Conservation (phyloP, 768 basidiomycete species). For the Lactarius indigo region DNA sequence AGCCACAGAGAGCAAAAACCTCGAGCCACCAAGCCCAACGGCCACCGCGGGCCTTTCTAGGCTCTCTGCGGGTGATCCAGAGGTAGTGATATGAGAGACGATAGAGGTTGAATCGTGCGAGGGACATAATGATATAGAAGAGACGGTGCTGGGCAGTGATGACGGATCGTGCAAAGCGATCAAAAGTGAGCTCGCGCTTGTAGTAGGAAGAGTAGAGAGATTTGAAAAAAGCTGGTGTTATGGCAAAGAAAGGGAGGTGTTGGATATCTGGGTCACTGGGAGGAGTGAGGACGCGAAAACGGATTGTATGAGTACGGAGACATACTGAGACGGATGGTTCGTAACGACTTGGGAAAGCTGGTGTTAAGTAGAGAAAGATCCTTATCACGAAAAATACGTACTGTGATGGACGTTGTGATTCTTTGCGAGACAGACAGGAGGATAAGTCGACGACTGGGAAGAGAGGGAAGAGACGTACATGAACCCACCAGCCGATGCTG, state of each 20-base stretch:
- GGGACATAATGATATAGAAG: slow-evolving; percentile 86
- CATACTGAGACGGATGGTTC: slow-evolving; percentile 95
- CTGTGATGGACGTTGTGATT: slow-evolving; percentile 96
- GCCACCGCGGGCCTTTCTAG: slow-evolving; percentile 60
- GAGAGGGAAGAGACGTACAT: slow-evolving; percentile 57
- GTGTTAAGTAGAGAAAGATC: slow-evolving; percentile 6
- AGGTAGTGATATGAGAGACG: slow-evolving; percentile 79
- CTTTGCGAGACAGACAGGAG: slow-evolving; percentile 36
- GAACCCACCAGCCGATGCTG: slow-evolving; percentile 97
- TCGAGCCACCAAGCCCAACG: slow-evolving; percentile 80
- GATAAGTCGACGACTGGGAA: slow-evolving; percentile 7
- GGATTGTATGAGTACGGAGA: slow-evolving; percentile 10
- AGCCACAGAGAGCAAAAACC: slow-evolving; percentile 68
- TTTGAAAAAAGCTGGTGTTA: slow-evolving; percentile 81
- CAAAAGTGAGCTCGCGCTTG: slow-evolving; percentile 79
- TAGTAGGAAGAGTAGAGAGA: slow-evolving; percentile 94
- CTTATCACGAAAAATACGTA: slow-evolving; percentile 41
- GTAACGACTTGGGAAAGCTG: slow-evolving; percentile 66
- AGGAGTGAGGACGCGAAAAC: slow-evolving; percentile 18
- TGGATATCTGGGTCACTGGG: slow-evolving; percentile 78
- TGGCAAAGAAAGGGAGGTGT: slow-evolving; percentile 92
- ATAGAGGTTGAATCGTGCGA: slow-evolving; percentile 95
- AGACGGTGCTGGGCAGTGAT: slow-evolving; percentile 83
- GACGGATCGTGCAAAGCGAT: slow-evolving; percentile 59
- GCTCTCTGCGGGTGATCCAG: slow-evolving; percentile 59